Base-by-base conservation (phyloP, 2,329 filamentous ascomycete genomes). In the Aschersonia sp. region DNA sequence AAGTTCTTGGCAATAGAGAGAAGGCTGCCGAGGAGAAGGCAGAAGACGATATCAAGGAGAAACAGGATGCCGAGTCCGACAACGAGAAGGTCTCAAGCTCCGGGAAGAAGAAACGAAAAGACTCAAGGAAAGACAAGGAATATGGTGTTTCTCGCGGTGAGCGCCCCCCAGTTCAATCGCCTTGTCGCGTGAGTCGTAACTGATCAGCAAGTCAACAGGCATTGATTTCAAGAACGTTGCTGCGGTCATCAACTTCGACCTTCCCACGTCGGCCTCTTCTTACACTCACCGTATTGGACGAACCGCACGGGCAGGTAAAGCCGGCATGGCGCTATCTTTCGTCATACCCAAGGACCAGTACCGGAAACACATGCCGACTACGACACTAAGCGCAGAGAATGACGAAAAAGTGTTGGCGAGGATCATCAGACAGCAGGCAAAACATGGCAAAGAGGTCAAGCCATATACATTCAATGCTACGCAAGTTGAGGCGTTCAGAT, bases 241-340 rank as follows among this genome's bases (percentile, higher is more conserved):
- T 4, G 88, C 86, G 52, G 89, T 98, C 30, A 79, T 98, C 61
- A 98, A 98, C 68, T 98, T 98, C 63, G 92, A 98, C 64, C 81
- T 98, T 12, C 92, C 92, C 1, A 79, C 81, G 12, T 84, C 82
- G 7, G 83, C 87, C 39, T 94, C 87, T 61, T 94, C 87, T 7
- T 98, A 98, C 65, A 94, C 86, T n/a, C 92, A 98, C 66, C 83
- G 92, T 47, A 94, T 98, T 57, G 92, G 92, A 32, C 81, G 92
- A 32, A 98, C 92, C 5, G 92, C 87, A 1, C 79, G 92, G 51
- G 92, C 89, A 2, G 90, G 89, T 9, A 87, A 94, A 60, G 81
- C 84, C 1, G 92, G 92, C 50, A 97, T 95, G 76, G 88, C 92
- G 0, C 74, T 98, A n/a, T 95, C 88, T 8, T 95, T 98, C 63